These are phyloP conservation scores for Phtheirospermum japonicum DNA, from an alignment of 257 asterid species.

Conservation along the genomic window DNA sequence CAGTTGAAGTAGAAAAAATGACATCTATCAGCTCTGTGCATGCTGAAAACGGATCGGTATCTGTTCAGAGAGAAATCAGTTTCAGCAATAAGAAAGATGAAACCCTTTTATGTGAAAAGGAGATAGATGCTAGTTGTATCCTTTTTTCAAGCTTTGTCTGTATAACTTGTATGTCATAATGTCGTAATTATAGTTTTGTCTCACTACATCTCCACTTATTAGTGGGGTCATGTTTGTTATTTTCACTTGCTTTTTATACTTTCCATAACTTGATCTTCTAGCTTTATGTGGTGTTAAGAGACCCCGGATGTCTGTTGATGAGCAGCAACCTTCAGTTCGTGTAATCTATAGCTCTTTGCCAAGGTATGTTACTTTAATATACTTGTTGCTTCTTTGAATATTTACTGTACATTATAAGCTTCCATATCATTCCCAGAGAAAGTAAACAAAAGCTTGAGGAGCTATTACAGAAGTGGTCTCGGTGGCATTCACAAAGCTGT, in stretches of 20 bases:
- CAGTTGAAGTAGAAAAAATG: conserved; percentile 35
- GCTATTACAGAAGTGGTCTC: conserved; percentile 85
- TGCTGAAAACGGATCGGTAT: conserved; percentile 40
- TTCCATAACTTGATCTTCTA: conserved; percentile 43
- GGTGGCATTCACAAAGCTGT: conserved; percentile 72
- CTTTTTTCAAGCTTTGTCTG: conserved; percentile 29
- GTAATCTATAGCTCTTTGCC: conserved; percentile 68
- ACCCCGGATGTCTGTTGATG: conserved; percentile 57
- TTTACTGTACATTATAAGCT: conserved; percentile 22
- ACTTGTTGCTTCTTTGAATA: conserved; percentile 10
- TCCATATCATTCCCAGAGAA: conserved; percentile 55
- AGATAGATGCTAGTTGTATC: conserved; percentile 54
- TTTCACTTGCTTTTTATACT: conserved; percentile 21
- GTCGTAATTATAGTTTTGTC: conserved; percentile 2
- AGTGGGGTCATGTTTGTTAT: background rate
- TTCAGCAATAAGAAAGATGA: conserved; percentile 36
- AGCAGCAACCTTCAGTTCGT: conserved; percentile 75
- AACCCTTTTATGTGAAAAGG: conserved; percentile 32
- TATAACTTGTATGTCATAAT: conserved; percentile 21
- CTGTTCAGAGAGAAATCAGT: conserved; percentile 40
- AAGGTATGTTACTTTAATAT: conserved; percentile 45
- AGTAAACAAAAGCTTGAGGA: conserved; percentile 86
- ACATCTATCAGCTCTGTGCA: conserved; percentile 28
- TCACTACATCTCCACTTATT: conserved; percentile 1
- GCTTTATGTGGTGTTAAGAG: conserved; percentile 82